phyloP scores from a whole-genome alignment of 2,329 filamentous ascomycete species.

The Fusarium subglutinans region DNA sequence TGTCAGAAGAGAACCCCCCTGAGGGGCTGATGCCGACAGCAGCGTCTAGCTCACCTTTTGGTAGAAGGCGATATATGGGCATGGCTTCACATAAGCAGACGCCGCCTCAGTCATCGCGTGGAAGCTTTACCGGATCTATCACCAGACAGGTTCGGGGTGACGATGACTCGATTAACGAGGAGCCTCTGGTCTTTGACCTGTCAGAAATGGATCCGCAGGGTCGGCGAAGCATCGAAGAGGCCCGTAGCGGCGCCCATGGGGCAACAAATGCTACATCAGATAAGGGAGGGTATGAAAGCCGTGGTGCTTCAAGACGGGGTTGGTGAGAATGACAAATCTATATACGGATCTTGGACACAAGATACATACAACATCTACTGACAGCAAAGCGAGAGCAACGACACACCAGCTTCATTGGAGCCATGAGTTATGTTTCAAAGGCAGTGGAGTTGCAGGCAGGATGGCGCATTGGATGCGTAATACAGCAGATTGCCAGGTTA shows the following conservation, averaged over 20 bases:
- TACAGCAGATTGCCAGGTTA: conserved; percentile 12
- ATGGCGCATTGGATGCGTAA: conserved; percentile 26
- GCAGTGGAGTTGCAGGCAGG: conserved; percentile 23
- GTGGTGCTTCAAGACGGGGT: conserved; percentile 49
- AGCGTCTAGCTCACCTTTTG: conserved; percentile 56
- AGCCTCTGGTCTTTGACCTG: conserved; percentile 77
- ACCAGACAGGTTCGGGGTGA: conserved; percentile 53
- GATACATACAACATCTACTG: conserved; percentile 7
- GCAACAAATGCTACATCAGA: conserved; percentile 45
- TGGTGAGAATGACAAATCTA: conserved; percentile 43
- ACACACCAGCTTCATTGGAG: conserved; percentile 9
- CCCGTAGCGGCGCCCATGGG: conserved; percentile 51
- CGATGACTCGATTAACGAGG: conserved; percentile 67
- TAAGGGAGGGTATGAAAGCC: conserved; percentile 52
- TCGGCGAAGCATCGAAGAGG: conserved; percentile 68
- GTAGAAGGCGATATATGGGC: conserved; percentile 57
- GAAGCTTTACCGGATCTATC: conserved; percentile 56
- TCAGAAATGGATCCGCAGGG: conserved; percentile 72
- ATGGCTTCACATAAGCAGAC: conserved; percentile 55
- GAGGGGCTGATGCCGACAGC: conserved; percentile 53
- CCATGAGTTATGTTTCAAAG: conserved; percentile 19
- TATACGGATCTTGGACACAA: conserved; percentile 16
- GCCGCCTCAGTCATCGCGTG: conserved; percentile 56
- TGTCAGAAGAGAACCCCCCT: conserved; percentile 58
- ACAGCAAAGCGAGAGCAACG: neutral